Percentiles rank a stretch among this genome's conserved stretches.
Conservation (phyloP, 2,329 filamentous ascomycete species). For the Colletotrichum truncatum region DNA sequence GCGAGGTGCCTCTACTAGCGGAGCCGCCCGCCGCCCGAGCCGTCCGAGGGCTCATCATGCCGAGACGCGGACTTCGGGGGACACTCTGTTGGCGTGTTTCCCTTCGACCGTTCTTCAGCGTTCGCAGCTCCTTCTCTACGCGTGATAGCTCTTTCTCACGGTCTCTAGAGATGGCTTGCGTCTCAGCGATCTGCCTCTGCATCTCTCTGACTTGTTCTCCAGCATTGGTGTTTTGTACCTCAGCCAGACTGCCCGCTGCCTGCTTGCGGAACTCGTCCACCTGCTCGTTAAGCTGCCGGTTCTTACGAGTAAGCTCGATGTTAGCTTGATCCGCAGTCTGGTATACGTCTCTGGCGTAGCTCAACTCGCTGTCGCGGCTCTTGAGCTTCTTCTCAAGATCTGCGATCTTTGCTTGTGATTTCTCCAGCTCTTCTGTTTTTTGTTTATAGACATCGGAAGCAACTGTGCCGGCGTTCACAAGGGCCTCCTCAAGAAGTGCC, state of each 20-base stretch:
- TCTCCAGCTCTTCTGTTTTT: slow-evolving; percentile 51
- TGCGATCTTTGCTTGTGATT: slow-evolving; percentile 47
- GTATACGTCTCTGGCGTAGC: slow-evolving; percentile 67
- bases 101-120: slow-evolving; percentile 58
- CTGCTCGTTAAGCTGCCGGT: slow-evolving; percentile 52
- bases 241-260: slow-evolving; percentile 54
- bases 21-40: slow-evolving; percentile 43
- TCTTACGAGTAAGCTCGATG: slow-evolving; percentile 54
- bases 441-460: slow-evolving; percentile 41
- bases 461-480: slow-evolving; percentile 34
- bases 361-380: slow-evolving; percentile 54
- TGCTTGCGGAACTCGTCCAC: slow-evolving; percentile 51
- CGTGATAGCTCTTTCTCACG: slow-evolving; percentile 61
- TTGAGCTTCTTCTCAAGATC: slow-evolving; percentile 48
- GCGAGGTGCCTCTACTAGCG: slow-evolving; percentile 61
- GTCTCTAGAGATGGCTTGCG: slow-evolving; percentile 54
- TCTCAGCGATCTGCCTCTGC: slow-evolving; percentile 49
- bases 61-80: slow-evolving; percentile 64
- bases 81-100: slow-evolving; percentile 66
- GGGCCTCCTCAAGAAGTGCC: slow-evolving; percentile 43
- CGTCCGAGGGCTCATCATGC: slow-evolving; percentile 60
- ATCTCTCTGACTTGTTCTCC: slow-evolving; percentile 44
- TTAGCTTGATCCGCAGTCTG: slow-evolving; percentile 64
- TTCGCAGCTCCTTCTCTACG: slow-evolving; percentile 57
- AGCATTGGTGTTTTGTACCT: slow-evolving; percentile 57